Conservation (phyloP, 257 asterid genomes). For the Fraxinus excelsior region DNA sequence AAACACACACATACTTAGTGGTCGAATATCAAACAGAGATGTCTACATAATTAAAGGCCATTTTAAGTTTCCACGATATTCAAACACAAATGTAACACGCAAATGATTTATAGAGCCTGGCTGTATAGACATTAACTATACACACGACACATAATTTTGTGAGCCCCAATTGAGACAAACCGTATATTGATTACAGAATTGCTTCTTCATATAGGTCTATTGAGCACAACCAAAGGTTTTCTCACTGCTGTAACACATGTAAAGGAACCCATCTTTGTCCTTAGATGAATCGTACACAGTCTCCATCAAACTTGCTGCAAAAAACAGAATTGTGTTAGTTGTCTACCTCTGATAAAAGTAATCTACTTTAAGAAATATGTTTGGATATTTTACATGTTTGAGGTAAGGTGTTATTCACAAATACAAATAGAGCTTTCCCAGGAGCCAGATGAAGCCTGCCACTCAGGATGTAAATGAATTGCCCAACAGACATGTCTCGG, state of each 20-base stretch:
- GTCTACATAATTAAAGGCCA: not conserved
- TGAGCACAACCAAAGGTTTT: slow-evolving; percentile 66
- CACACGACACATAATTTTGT: slow-evolving; percentile 6
- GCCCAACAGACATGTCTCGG: slow-evolving; percentile 94
- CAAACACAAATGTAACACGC: not conserved
- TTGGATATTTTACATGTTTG: slow-evolving; percentile 65
- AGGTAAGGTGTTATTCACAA: slow-evolving; percentile 83
- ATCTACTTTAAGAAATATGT: slow-evolving; percentile 11
- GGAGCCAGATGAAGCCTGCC: slow-evolving; percentile 86
- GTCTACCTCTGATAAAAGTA: not conserved
- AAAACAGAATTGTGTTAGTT: slow-evolving; percentile 2
- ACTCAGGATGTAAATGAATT: slow-evolving; percentile 77
- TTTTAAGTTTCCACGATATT: not conserved
- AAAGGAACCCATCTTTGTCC: slow-evolving; percentile 90
- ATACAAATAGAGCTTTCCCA: slow-evolving; percentile 90
- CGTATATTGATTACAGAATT: not conserved
- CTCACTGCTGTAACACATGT: slow-evolving; percentile 98
- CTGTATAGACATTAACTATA: not conserved
- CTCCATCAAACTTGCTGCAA: slow-evolving; percentile 81
- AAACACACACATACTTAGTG: not conserved
- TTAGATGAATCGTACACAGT: slow-evolving; percentile 62
- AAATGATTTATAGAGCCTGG: no score
- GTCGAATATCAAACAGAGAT: not conserved
- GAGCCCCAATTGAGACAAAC: not conserved
- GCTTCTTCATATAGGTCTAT: not conserved